phyloP scores from a whole-genome alignment of 108 stramenopile species.

The Chaetoceros muelleri region DNA sequence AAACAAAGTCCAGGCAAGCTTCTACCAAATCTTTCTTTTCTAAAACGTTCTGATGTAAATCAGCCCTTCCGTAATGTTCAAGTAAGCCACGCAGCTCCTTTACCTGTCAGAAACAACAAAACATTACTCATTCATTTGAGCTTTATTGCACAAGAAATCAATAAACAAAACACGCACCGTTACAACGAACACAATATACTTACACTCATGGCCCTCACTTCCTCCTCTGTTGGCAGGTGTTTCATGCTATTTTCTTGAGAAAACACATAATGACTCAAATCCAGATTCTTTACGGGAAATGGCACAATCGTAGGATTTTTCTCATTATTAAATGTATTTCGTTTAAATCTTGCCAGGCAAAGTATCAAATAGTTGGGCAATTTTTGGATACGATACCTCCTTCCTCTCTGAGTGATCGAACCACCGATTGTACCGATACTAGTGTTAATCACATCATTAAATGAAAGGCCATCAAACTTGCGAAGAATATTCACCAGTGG shows the following conservation, averaged over 20 bases:
- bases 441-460: slow-evolving; percentile 52
- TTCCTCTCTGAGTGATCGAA: slow-evolving; percentile 38
- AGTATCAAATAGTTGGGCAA: slow-evolving; percentile 90
- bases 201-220: slow-evolving; percentile 64
- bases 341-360: slow-evolving; percentile 87
- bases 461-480: slow-evolving; percentile 91
- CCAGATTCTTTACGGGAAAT: slow-evolving; percentile 96
- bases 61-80: slow-evolving; percentile 40
- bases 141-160: slow-evolving; percentile 1
- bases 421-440: slow-evolving; percentile 1
- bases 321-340: slow-evolving; percentile 84
- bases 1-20: slow-evolving; percentile 49
- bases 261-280: slow-evolving; percentile 68
- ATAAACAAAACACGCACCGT: neutral
- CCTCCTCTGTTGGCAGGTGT: slow-evolving; percentile 46
- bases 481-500: slow-evolving; percentile 83
- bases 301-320: slow-evolving; percentile 99
- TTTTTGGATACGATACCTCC: slow-evolving; percentile 72
- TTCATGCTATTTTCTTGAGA: slow-evolving; percentile 15
- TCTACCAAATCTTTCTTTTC: slow-evolving; percentile 75
- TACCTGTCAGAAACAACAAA: slow-evolving; percentile 14
- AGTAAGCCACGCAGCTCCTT: slow-evolving; percentile 66
- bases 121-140: neutral
- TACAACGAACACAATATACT: slow-evolving; percentile 9
- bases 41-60: slow-evolving; percentile 30